A percentile compares a stretch with the other conserved stretches of the same genome.
Evolutionary conservation across 2,329 filamentous ascomycete species (phyloP).

Genomic region (Fusarium sp.): DNA sequence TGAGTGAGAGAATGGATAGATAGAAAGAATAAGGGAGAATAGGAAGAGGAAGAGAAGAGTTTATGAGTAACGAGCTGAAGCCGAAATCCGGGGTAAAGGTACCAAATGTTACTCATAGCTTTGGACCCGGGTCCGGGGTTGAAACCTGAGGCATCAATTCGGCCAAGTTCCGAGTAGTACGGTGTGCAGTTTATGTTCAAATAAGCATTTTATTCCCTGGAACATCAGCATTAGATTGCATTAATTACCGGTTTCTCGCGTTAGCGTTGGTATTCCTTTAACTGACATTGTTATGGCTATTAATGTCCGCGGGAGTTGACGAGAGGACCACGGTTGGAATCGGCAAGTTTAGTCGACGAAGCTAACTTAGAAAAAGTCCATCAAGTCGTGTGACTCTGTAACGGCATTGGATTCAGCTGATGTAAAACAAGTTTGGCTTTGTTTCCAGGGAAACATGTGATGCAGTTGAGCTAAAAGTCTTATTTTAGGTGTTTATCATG

Average conservation of each 20-base stretch:
- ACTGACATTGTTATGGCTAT: not conserved
- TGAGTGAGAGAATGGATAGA: not conserved
- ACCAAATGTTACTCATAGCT: slow-evolving; percentile 38
- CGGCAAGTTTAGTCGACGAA: slow-evolving; percentile 25
- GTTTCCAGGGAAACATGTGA: not conserved
- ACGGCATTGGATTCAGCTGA: not conserved
- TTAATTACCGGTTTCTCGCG: slow-evolving; percentile 18
- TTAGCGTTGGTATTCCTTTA: slow-evolving; percentile 1
- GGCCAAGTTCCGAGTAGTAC: slow-evolving; percentile 30
- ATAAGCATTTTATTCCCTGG: slow-evolving; percentile 1
- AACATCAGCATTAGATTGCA: slow-evolving; percentile 7
- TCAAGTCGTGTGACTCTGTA: slow-evolving; percentile 27
- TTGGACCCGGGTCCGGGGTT: not conserved
- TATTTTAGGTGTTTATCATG: not conserved
- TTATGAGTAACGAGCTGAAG: slow-evolving; percentile 29
- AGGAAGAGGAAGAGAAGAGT: slow-evolving; percentile 8
- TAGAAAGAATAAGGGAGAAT: not conserved
- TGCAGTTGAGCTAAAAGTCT: not conserved
- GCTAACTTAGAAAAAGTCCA: slow-evolving; percentile 10
- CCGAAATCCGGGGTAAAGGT: slow-evolving; percentile 33
- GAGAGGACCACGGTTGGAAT: slow-evolving; percentile 7
- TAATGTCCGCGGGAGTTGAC: slow-evolving; percentile 13
- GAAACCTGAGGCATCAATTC: not conserved
- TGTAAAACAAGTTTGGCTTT: not conserved
- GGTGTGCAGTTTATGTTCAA: slow-evolving; percentile 15